A percentile compares a stretch with the other conserved stretches of the same genome.
These are phyloP conservation scores for Dioscorea alata DNA, from an alignment of 106 monocot species.

Conservation along the genomic window DNA sequence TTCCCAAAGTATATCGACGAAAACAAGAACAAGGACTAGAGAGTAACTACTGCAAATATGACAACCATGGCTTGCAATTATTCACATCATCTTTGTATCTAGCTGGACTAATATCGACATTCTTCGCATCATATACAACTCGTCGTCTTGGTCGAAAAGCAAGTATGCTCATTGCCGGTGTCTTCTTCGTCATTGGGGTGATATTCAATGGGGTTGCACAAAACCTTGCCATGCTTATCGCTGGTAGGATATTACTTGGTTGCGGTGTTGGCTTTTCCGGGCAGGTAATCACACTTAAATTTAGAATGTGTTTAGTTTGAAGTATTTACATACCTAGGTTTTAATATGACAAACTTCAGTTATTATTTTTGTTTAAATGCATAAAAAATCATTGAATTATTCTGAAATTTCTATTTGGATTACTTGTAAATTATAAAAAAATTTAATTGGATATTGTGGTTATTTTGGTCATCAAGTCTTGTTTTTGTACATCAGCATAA, in stretches of 20 bases:
- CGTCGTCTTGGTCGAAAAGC: conserved; percentile 46
- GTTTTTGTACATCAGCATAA: no score
- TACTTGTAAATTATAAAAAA: no score
- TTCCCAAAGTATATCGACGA: conserved; percentile 40
- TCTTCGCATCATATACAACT: conserved; percentile 63
- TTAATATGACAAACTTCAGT: no score
- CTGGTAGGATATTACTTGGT: conserved; percentile 70
- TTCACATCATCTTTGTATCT: conserved; percentile 85
- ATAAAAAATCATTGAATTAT: no score
- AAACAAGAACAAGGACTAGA: conserved; percentile 18
- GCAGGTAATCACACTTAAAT: conserved; percentile 26
- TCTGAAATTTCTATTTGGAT: no score
- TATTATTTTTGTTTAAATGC: no score
- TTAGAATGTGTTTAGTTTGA: not conserved
- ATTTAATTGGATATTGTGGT: no score
- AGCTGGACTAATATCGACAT: conserved; percentile 47
- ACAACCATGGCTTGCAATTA: conserved; percentile 65
- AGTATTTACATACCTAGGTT: no score
- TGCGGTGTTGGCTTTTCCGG: conserved; percentile 65
- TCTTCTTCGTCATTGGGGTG: conserved; percentile 56
- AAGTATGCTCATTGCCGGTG: conserved; percentile 54
- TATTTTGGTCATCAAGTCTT: no score
- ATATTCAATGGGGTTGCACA: conserved; percentile 38
- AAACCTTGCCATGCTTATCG: conserved; percentile 62
- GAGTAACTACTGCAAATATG: conserved; percentile 75